phyloP scores from a whole-genome alignment of 2,329 filamentous ascomycete genomes.

The Nothophaeocryptopus gaeumannii region DNA sequence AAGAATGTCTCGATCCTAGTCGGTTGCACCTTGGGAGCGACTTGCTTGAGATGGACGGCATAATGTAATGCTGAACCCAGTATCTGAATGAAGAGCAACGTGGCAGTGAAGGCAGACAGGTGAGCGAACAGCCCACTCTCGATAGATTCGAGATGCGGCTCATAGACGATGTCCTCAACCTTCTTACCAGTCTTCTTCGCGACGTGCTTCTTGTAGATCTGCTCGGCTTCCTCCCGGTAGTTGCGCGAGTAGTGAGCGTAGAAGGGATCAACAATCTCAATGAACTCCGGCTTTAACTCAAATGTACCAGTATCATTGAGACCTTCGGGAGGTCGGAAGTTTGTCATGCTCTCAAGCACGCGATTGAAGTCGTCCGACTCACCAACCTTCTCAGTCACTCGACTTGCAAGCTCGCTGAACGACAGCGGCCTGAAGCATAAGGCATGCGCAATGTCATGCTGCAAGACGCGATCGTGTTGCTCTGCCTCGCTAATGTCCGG shows the following conservation, averaged over 20 bases:
- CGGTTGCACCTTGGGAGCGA: conserved; percentile 70
- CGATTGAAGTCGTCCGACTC: conserved; percentile 85
- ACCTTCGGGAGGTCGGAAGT: conserved; percentile 85
- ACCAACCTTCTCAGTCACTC: conserved; percentile 82
- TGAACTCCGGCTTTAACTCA: conserved; percentile 79
- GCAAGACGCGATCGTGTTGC: conserved; percentile 65
- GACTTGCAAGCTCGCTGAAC: conserved; percentile 84
- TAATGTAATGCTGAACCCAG: conserved; percentile 87
- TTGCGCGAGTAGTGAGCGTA: conserved; percentile 96
- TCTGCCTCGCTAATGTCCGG: conserved; percentile 65
- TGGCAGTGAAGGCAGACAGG: conserved; percentile 76
- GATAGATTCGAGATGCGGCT: conserved; percentile 77
- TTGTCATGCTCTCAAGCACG: conserved; percentile 82
- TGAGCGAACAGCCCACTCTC: conserved; percentile 72
- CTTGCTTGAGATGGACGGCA: conserved; percentile 64
- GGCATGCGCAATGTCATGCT: conserved; percentile 86
- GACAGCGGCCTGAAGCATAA: conserved; percentile 95
- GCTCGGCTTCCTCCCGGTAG: conserved; percentile 91
- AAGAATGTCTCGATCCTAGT: conserved; percentile 88
- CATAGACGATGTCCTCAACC: conserved; percentile 81
- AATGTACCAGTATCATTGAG: conserved; percentile 91
- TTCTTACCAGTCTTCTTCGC: conserved; percentile 82
- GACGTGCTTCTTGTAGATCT: conserved; percentile 80
- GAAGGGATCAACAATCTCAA: conserved; percentile 90
- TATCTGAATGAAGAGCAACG: conserved; percentile 82